Percentiles rank a stretch among this genome's conserved stretches.
Conservation (phyloP, 2,329 filamentous ascomycete genomes). For the Colletotrichum eleusines region DNA sequence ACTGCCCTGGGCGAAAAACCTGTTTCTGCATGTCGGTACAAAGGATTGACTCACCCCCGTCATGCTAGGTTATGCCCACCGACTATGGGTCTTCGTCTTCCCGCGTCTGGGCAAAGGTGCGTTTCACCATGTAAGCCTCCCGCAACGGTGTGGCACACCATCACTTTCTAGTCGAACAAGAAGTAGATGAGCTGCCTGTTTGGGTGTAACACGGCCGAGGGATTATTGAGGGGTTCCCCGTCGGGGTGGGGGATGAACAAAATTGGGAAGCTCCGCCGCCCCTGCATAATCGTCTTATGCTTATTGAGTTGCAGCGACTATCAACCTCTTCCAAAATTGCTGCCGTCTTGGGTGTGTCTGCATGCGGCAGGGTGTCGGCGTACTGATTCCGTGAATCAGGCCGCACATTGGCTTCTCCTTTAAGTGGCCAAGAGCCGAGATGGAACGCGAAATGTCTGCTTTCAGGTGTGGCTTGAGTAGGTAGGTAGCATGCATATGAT, state of each 20-base stretch:
- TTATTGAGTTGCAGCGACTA: neutral
- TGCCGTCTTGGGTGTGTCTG: neutral
- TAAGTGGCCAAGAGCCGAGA: neutral
- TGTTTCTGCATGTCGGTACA: neutral
- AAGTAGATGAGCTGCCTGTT: neutral
- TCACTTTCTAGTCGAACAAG: neutral
- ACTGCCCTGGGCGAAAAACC: neutral
- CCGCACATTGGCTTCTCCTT: neutral
- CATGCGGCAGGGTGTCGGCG: neutral
- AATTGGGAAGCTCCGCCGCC: neutral
- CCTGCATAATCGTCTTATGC: neutral
- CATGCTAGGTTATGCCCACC: neutral
- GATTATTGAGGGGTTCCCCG: neutral
- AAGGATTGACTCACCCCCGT: neutral
- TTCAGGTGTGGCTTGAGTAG: neutral
- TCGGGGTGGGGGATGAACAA: neutral
- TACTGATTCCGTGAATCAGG: neutral
- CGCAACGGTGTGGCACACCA: neutral
- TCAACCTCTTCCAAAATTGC: neutral
- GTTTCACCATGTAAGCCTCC: neutral
- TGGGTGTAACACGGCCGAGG: neutral
- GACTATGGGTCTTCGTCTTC: neutral
- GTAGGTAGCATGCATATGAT: neutral
- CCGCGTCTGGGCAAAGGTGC: neutral
- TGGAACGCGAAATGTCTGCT: neutral